A percentile compares a stretch with the other conserved stretches of the same genome.
Evolutionary conservation across 768 basidiomycete species (phyloP).

Genomic region (Pleurotus tuber-regium): DNA sequence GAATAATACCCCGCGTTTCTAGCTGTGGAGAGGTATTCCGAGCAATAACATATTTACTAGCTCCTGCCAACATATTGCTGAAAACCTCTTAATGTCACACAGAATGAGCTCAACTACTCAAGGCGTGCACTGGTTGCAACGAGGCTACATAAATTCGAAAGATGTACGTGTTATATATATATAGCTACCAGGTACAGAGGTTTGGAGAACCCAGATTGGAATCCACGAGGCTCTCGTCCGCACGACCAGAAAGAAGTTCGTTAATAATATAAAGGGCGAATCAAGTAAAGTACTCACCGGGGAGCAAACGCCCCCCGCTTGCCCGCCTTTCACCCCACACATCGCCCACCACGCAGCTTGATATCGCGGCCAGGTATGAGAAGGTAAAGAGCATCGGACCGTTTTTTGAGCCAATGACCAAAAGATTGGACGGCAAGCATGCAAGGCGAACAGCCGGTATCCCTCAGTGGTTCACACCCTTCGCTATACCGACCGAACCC

Average conservation of each 20-base stretch:
- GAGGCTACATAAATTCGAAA: not conserved
- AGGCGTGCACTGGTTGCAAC: no score
- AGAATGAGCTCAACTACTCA: not conserved
- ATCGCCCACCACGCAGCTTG: not conserved
- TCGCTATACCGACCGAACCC: no score
- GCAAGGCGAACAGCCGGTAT: no score
- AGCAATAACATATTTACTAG: no score
- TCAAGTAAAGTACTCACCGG: not conserved
- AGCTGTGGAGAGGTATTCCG: no score
- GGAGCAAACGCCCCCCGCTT: not conserved
- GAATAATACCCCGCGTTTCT: no score
- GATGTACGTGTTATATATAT: not conserved
- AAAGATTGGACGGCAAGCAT: no score
- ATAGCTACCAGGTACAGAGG: not conserved
- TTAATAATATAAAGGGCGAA: not conserved
- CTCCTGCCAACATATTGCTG: no score
- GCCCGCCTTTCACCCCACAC: slow-evolving; percentile 24
- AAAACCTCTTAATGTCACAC: no score
- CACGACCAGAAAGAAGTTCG: not conserved
- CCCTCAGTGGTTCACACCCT: no score
- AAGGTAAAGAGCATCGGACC: not conserved
- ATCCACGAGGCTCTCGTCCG: not conserved
- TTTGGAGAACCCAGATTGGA: not conserved
- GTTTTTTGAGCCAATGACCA: not conserved
- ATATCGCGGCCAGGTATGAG: not conserved